Conservation (phyloP, 495 filamentous ascomycete species). For the Aspergillus carlsbadensis region DNA sequence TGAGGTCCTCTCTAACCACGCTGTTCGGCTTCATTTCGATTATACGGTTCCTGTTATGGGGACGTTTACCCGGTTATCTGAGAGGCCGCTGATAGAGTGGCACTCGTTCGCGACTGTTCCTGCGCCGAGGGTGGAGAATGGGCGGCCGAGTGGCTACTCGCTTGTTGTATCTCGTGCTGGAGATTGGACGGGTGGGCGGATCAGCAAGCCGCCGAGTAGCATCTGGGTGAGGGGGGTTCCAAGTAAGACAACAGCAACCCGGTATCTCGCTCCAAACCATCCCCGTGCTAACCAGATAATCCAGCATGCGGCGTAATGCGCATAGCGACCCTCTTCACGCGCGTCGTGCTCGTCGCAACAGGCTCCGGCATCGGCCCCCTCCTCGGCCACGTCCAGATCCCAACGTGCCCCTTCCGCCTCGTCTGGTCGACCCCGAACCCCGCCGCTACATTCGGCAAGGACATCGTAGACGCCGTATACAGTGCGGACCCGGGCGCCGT, state of each 20-base stretch:
- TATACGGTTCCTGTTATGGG: constrained; percentile 41
- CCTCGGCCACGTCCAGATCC: constrained; percentile 14
- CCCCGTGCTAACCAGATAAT: not conserved
- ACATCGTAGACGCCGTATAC: constrained; percentile 41
- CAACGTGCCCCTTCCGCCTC: constrained; percentile 36
- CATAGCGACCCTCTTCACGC: constrained; percentile 58
- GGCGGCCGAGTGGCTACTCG: constrained; percentile 44
- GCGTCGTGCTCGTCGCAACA: constrained; percentile 62
- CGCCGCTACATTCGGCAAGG: constrained; percentile 42
- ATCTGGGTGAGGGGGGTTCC: constrained; percentile 55
- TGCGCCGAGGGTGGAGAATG: constrained; percentile 28
- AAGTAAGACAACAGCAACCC: not conserved
- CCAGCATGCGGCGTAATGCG: constrained; percentile 63
- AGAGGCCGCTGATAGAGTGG: constrained; percentile 59
- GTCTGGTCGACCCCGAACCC: constrained; percentile 51
- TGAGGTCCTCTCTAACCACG: constrained; percentile 64
- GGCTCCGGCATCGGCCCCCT: constrained; percentile 66
- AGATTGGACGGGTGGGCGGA: constrained; percentile 63
- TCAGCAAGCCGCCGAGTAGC: constrained; percentile 51
- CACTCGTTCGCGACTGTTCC: constrained; percentile 68
- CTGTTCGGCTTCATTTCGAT: constrained; percentile 65
- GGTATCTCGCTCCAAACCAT: no score
- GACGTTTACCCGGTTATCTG: constrained; percentile 52
- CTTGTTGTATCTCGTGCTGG: constrained; percentile 63
- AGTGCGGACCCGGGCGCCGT: constrained; percentile 45